A percentile compares a stretch with the other conserved stretches of the same genome.
Conservation (phyloP, 805 yeast genomes). For the Candida sanyiensis region DNA sequence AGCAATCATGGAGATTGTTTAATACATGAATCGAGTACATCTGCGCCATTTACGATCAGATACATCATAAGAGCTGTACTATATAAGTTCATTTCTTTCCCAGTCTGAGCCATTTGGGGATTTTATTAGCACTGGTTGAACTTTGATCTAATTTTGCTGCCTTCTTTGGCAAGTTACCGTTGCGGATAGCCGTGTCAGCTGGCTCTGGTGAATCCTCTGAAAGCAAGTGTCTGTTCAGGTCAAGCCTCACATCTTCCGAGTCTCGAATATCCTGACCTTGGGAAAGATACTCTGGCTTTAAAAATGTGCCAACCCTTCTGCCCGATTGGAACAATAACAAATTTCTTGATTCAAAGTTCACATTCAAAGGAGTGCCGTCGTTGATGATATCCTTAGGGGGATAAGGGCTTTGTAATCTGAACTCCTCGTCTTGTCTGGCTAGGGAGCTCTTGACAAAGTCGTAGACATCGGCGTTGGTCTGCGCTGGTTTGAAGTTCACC, state of each 20-base stretch:
- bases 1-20: constrained; percentile 34
- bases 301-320: constrained; percentile 21
- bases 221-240: constrained; percentile 9
- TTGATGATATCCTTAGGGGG: constrained; percentile 35
- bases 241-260: constrained; percentile 24
- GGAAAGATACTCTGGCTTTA: constrained; percentile 26
- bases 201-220: constrained; percentile 6
- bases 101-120: constrained; percentile 37
- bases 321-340: constrained; percentile 31
- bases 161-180: constrained; percentile 19
- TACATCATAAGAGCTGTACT: too few species aligned
- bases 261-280: constrained; percentile 31
- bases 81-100: constrained; percentile 33
- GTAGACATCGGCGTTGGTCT: constrained; percentile 33
- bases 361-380: constrained; percentile 28
- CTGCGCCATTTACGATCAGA: background rate
- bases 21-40: constrained; percentile 1
- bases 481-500: constrained; percentile 40
- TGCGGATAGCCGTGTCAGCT: constrained; percentile 13
- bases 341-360: constrained; percentile 42
- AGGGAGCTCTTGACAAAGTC: constrained; percentile 27
- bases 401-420: constrained; percentile 41
- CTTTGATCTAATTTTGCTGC: too few species aligned
- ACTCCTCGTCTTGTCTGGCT: constrained; percentile 27
- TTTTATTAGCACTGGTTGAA: constrained; percentile 24